These are phyloP conservation scores for Saccharomycopsis oosterbeekiorum DNA, from an alignment of 805 yeast species.

Conservation along the genomic window DNA sequence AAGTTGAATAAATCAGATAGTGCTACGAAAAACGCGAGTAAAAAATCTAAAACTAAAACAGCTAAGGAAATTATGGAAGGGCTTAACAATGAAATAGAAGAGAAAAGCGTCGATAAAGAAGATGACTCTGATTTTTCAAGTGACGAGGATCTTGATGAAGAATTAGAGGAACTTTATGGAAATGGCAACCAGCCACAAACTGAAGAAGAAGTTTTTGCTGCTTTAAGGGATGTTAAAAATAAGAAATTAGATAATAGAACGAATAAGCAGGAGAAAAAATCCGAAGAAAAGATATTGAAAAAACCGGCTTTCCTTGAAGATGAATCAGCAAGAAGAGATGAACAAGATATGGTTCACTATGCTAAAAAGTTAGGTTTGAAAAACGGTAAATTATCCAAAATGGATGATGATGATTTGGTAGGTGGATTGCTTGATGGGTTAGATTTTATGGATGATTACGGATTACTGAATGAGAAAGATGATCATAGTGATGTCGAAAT, in stretches of 20 bases:
- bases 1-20: slow-evolving; percentile 24
- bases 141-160: slow-evolving; percentile 19
- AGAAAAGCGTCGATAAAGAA: slow-evolving; percentile 24
- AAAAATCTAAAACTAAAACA: neutral
- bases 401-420: slow-evolving; percentile 61
- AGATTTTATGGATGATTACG: slow-evolving; percentile 20
- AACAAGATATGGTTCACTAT: slow-evolving; percentile 71
- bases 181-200: slow-evolving; percentile 24
- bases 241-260: slow-evolving; percentile 20
- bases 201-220: slow-evolving; percentile 22
- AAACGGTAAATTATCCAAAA: slow-evolving; percentile 40
- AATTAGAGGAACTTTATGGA: slow-evolving; percentile 15
- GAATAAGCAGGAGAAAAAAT: slow-evolving; percentile 20
- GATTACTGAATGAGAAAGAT: slow-evolving; percentile 32
- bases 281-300: slow-evolving; percentile 13
- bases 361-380: slow-evolving; percentile 73
- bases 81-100: slow-evolving; percentile 15
- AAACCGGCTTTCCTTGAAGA: slow-evolving; percentile 34
- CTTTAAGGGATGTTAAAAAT: slow-evolving; percentile 30
- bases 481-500: slow-evolving; percentile 28
- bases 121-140: slow-evolving; percentile 26
- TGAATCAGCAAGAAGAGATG: slow-evolving; percentile 47
- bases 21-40: neutral
- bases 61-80: slow-evolving; percentile 21
- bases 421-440: slow-evolving; percentile 76